Base-by-base conservation (phyloP, 2,329 filamentous ascomycete species). In the Curvularia sp. region DNA sequence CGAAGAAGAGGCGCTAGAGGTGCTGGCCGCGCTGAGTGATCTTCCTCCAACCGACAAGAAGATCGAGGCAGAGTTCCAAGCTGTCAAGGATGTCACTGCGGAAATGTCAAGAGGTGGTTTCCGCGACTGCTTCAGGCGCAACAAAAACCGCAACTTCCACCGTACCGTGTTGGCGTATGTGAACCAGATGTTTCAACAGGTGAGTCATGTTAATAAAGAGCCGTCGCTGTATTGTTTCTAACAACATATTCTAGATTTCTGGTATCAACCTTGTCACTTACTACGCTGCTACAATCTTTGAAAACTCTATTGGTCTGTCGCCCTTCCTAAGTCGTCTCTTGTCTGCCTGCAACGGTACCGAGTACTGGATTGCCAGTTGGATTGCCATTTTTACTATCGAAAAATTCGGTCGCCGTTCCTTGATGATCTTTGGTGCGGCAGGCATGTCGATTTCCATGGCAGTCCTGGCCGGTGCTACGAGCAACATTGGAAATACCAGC, bases 81-180 rank as follows among this genome's bases (percentile, higher is more conserved):
- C 74, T 20, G 72, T 77, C 24, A 77, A 75, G 56, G 75, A 78
- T 50, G 75, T 75, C 4, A 74, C 73, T 4, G 68, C 76, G 35
- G 74, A 77, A 54, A 77, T 76, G 73, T 70, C 72, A 0, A 66
- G 84, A 75, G 76, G 82, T 26, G 79, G 77, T 26, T 87, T 87
- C 74, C 71, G 73, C 5, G 85, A 87, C 61, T 80, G 87, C 57
- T 87, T 87, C 74, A 86, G 82, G 60, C 85, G 85, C 80, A 78
- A 78, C 60, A 71, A 76, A 24, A 78, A 80, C 60, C 74, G 79
- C 26, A 79, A 80, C 58, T 75, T 80, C 47, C 79, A 81, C 65
- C 78, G 80, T 12, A 79, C 77, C 8, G 67, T 71, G 7, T 68
- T 82, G 53, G 80, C 75, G 12, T 80, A 79, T 62, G 70, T 78